Evolutionary conservation across 1,284 basidiomycete genomes (phyloP).

Genomic region (Serendipita sp.): DNA sequence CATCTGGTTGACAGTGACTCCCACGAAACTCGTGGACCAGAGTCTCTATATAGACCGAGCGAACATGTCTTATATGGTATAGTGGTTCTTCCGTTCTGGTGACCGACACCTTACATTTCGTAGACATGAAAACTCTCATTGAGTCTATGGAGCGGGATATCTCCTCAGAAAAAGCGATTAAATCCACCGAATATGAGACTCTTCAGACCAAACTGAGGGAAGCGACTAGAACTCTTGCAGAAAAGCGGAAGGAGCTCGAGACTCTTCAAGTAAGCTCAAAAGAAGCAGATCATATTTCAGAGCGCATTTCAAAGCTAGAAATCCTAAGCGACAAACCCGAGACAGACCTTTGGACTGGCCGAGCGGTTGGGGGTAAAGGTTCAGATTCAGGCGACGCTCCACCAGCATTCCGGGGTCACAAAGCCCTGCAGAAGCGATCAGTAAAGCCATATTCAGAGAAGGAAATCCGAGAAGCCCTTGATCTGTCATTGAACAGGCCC

Average conservation of each 20-base stretch:
- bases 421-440: neutral
- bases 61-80: slow-evolving; percentile 78
- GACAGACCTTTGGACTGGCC: slow-evolving; percentile 76
- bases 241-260: slow-evolving; percentile 73
- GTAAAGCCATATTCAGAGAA: neutral
- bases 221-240: slow-evolving; percentile 80
- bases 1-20: slow-evolving; percentile 54
- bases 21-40: slow-evolving; percentile 61
- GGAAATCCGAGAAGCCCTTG: slow-evolving; percentile 17
- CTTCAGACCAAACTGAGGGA: slow-evolving; percentile 78
- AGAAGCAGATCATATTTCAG: slow-evolving; percentile 64
- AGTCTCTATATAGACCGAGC: slow-evolving; percentile 58
- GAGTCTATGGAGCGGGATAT: slow-evolving; percentile 68
- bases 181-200: slow-evolving; percentile 74
- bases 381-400: slow-evolving; percentile 30
- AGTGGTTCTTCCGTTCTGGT: slow-evolving; percentile 13
- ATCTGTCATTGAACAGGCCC: slow-evolving; percentile 48
- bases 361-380: slow-evolving; percentile 50
- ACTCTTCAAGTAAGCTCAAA: slow-evolving; percentile 54
- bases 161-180: slow-evolving; percentile 67
- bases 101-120: neutral
- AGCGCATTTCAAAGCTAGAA: slow-evolving; percentile 68
- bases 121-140: slow-evolving; percentile 78
- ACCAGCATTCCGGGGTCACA: slow-evolving; percentile 37
- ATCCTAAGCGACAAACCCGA: slow-evolving; percentile 66